Conservation (phyloP, 2,329 filamentous ascomycete species). For the Fusarium nanum region DNA sequence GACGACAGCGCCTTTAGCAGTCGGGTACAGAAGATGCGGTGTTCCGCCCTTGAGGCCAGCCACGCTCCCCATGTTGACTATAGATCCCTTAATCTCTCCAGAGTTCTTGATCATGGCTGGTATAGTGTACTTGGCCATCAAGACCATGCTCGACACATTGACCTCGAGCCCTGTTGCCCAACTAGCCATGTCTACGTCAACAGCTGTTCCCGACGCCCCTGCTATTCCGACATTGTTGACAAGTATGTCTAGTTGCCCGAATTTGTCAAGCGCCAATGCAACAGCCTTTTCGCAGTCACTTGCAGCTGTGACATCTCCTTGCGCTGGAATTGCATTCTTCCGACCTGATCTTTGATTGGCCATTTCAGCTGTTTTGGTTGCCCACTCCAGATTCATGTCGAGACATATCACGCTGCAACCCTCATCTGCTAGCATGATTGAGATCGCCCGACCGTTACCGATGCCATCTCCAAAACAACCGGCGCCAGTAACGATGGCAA, state of each 20-base stretch:
- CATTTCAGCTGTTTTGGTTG: slow-evolving; percentile 65
- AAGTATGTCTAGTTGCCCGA: slow-evolving; percentile 70
- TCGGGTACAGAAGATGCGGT: slow-evolving; percentile 59
- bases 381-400: slow-evolving; percentile 62
- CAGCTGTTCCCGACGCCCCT: slow-evolving; percentile 68
- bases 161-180: slow-evolving; percentile 69
- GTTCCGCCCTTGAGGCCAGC: slow-evolving; percentile 64
- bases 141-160: slow-evolving; percentile 74
- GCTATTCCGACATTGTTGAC: slow-evolving; percentile 73
- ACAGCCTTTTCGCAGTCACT: slow-evolving; percentile 61
- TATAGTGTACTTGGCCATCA: slow-evolving; percentile 71
- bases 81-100: slow-evolving; percentile 59
- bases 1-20: slow-evolving; percentile 61
- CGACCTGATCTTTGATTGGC: slow-evolving; percentile 54
- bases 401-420: slow-evolving; percentile 69
- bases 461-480: slow-evolving; percentile 67
- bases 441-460: slow-evolving; percentile 69
- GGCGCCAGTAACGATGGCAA: slow-evolving; percentile 70
- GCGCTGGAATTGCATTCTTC: slow-evolving; percentile 56
- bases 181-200: slow-evolving; percentile 68
- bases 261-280: slow-evolving; percentile 57
- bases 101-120: slow-evolving; percentile 69
- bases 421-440: slow-evolving; percentile 69
- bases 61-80: slow-evolving; percentile 73
- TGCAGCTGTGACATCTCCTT: slow-evolving; percentile 66